Evolutionary conservation across 2,329 filamentous ascomycete genomes (phyloP), one percentile per base, ranked within the genome.

Genomic region (Talaromyces albobiverticillius): DNA sequence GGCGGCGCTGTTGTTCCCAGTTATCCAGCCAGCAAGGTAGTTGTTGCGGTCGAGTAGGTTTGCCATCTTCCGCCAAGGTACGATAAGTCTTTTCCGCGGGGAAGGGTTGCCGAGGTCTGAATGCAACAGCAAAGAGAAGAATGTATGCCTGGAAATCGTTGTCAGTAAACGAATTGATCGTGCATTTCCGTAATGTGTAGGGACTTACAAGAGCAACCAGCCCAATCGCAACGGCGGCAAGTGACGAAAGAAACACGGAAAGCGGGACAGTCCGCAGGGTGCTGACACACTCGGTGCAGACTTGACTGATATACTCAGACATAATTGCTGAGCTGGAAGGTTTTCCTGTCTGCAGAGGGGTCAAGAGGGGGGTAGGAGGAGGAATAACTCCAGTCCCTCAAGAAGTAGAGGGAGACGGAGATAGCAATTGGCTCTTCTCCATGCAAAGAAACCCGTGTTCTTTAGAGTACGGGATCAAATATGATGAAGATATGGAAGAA

Each of bases 21-120:
- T 80, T 79, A 70, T 96, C 90, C 67, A 89, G 85, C 93, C 93
- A 97, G 76, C 89, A 96, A 10, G 92, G 88, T 25, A 96, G 70
- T 22, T 76, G 78, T 61, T 83, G 80, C 6, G 67, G 73, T 41
- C 73, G 68, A 57, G 76, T 83, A 47, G 76, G 74, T 11, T 77
- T 76, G 48, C 87, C 87, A 62, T 86, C 79, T 38, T 85, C 79
- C 34, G 84, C 77, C 38, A 90, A 86, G 3, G 90, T 95, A 46
- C 84, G 81, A 77, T 93, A 99, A 34, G 81, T 85, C 76, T 94
- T 96, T 71, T 99, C 94, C 29, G 89, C 90, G 3, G 82, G 79
- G 31, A 85, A 78, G 2, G 89, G 82, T 22, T 79, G 75, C 54
- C 94, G 88, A 9, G 94, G 94, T 48, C 85, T 84, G 14, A 92